Percentiles rank a stretch among this genome's conserved stretches.
These are phyloP conservation scores for Tulasnella sp. DNA, from an alignment of 768 basidiomycete genomes.

Conservation along the genomic window DNA sequence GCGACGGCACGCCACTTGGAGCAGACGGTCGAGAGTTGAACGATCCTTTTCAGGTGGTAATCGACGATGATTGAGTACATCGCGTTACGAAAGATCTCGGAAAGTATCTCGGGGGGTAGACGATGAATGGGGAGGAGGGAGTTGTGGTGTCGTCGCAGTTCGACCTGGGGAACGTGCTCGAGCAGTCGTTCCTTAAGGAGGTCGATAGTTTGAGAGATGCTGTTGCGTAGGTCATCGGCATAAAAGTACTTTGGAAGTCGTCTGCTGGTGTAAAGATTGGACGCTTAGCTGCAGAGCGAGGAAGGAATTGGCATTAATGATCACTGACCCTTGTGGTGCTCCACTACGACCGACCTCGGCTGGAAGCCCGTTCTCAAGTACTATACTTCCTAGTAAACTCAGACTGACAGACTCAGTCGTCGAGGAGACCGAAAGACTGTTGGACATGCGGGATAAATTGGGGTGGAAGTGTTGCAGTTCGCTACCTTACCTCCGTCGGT, in stretches of 20 bases:
- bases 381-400: not conserved
- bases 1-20: not conserved
- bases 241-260: not conserved
- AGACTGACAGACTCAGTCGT: not conserved
- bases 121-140: not conserved
- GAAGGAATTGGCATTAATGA: too few relatives aligned
- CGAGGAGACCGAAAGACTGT: not conserved
- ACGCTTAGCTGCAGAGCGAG: too few relatives aligned
- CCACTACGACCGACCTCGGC: too few relatives aligned
- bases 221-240: not conserved
- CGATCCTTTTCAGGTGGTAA: not conserved
- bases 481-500: too few relatives aligned
- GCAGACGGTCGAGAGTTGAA: not conserved
- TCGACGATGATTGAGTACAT: not conserved
- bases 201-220: not conserved
- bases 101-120: not conserved
- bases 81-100: not conserved
- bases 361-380: not conserved
- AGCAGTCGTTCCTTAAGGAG: not conserved
- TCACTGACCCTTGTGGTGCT: too few relatives aligned
- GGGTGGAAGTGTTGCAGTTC: too few relatives aligned
- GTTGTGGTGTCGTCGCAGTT: not conserved
- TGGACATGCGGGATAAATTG: too few relatives aligned
- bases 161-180: not conserved
- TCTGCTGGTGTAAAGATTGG: not conserved